Percentiles rank a stretch among this genome's conserved stretches.
Conservation (phyloP, 139 green algal species). For the Chlorella ohadii region DNA sequence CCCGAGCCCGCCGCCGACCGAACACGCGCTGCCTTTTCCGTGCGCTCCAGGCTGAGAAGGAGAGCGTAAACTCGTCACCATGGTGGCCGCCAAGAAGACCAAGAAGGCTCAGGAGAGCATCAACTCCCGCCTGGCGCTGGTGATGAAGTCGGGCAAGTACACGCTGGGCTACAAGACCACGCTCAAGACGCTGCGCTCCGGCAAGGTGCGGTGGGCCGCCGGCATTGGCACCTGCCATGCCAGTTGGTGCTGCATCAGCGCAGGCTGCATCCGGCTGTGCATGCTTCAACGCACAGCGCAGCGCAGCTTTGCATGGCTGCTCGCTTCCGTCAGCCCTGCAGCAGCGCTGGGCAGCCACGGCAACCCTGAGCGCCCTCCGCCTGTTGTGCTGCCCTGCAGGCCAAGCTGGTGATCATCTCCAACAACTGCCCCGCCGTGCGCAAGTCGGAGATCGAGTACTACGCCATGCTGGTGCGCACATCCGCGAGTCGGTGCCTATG, state of each 20-base stretch:
- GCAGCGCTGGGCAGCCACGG: too few species aligned
- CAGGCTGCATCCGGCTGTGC: too few species aligned
- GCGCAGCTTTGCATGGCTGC: too few species aligned
- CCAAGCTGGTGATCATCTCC: slow-evolving; percentile 98
- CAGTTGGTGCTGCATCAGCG: too few species aligned
- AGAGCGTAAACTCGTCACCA: slow-evolving; percentile 30
- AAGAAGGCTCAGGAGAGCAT: slow-evolving; percentile 98
- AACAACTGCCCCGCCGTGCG: slow-evolving; percentile 97
- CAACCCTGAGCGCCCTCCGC: too few species aligned
- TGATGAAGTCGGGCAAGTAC: slow-evolving; percentile 99
- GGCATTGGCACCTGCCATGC: too few species aligned
- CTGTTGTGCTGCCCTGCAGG: slow-evolving; percentile 52
- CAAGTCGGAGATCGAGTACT: slow-evolving; percentile 99
- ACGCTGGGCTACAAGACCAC: slow-evolving; percentile 99
- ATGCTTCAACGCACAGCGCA: too few species aligned
- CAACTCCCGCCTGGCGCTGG: slow-evolving; percentile 94
- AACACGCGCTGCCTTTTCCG: too few species aligned
- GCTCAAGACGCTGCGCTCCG: slow-evolving; percentile 95
- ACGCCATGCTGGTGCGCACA: slow-evolving; percentile 91
- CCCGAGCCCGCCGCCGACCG: too few species aligned
- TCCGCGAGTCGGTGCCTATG: too few species aligned
- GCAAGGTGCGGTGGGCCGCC: slow-evolving; percentile 71
- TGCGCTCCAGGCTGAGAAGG: slow-evolving; percentile 55
- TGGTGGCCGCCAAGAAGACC: slow-evolving; percentile 53
- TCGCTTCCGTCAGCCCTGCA: too few species aligned